Evolutionary conservation across 306 rosid species (phyloP), one percentile per base, ranked within the genome.

Genomic region (Cicer chorassanicum): DNA sequence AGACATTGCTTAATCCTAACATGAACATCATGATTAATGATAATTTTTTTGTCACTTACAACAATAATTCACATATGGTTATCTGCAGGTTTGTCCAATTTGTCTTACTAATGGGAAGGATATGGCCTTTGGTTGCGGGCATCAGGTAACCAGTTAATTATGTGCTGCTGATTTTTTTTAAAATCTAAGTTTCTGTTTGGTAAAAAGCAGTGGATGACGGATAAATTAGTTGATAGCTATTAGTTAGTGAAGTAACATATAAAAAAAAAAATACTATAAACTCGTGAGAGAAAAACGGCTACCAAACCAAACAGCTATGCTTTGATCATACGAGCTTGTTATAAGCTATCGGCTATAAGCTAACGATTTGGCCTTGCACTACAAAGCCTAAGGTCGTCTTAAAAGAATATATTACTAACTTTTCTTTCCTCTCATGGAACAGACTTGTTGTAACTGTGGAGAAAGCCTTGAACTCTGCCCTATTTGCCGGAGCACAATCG

Each of bases 71-170:
- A 11, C 44, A 50, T 53, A n/a, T 70, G 50, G 14, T 81, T 65
- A 19, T 75, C 8, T 70, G 85, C 89, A 90, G 97, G 65, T 84
- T 77, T 90, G 98, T 41, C 96, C 98, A 7, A 85, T 91, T 80
- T 93, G 97, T 85, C 83, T 89, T 49, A 74, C 82, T 36, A 85
- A 85, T 76, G 73, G 82, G 48, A 93, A 93, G 78, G 84, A 93
- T 80, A 83, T 93, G 98, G 91, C 97, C 51, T 91, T 91, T 50
- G 96, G 97, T 56, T 90, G 97, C 48, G 97, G 98, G 38, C 97
- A 93, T 88, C 96, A 89, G 98, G 97, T 93, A 82, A 69, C 46
- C 65, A n/a, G 63, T 66, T 44, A 55, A 48, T 15, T 15, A 54
- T 61, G 16, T 76, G 70, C 57, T 71, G 18, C 2, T 39, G 61